phyloP scores from a whole-genome alignment of 805 yeast genomes.

The Wickerhamomyces hampshirensis region DNA sequence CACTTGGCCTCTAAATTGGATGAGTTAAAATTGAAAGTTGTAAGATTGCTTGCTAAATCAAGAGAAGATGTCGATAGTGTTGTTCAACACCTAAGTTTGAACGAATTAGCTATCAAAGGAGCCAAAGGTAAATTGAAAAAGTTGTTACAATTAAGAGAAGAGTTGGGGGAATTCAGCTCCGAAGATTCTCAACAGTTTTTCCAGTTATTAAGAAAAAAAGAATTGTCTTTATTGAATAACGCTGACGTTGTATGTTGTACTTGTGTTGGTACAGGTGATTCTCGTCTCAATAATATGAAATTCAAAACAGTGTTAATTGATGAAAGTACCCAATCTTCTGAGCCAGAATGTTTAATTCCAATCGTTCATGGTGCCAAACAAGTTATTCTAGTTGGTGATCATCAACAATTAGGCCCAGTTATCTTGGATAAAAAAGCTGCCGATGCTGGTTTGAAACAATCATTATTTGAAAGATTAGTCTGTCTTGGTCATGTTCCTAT shows the following conservation, averaged over 20 bases:
- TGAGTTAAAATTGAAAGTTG: conserved; percentile 68
- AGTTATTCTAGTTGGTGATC: conserved; percentile 89
- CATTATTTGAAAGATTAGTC: conserved; percentile 82
- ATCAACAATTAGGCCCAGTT: conserved; percentile 93
- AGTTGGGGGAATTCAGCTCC: conserved; percentile 62
- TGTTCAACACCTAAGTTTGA: conserved; percentile 53
- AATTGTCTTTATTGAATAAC: conserved; percentile 41
- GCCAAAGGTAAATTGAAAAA: conserved; percentile 57
- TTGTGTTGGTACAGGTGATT: conserved; percentile 89
- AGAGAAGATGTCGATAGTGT: conserved; percentile 77
- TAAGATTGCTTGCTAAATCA: conserved; percentile 68
- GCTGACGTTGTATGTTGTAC: conserved; percentile 87
- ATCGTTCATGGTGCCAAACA: conserved; percentile 86
- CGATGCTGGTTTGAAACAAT: conserved; percentile 81
- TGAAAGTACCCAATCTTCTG: conserved; percentile 92
- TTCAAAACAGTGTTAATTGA: conserved; percentile 84
- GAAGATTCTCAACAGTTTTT: conserved; percentile 45
- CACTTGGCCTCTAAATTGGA: conserved; percentile 75
- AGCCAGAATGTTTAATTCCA: conserved; percentile 88
- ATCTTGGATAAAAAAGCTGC: conserved; percentile 76
- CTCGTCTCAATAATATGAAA: conserved; percentile 45
- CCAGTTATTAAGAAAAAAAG: conserved; percentile 41
- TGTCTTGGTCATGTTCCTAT: conserved; percentile 80
- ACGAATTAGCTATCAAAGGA: conserved; percentile 40
- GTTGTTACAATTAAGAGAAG: conserved; percentile 52